phyloP scores from a whole-genome alignment of 2,329 filamentous ascomycete species.

The Emericellopsis atlantica region DNA sequence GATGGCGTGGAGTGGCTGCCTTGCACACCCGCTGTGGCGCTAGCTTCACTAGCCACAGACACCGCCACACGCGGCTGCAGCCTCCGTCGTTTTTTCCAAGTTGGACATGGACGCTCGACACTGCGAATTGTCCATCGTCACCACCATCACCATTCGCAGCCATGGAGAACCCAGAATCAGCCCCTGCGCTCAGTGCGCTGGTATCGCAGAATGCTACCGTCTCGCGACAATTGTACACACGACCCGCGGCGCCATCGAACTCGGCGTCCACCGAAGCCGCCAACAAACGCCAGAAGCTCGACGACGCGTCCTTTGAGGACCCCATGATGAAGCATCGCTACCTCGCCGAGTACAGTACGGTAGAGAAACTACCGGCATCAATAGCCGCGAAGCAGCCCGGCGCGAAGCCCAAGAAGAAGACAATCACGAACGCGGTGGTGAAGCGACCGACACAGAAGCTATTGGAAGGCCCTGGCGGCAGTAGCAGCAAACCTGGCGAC shows the following conservation, averaged over 20 bases:
- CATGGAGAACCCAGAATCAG: slow-evolving; percentile 20
- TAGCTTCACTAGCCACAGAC: slow-evolving; percentile 3
- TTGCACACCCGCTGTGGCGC: neutral
- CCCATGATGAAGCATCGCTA: slow-evolving; percentile 34
- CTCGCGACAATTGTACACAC: slow-evolving; percentile 18
- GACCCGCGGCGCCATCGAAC: slow-evolving; percentile 1
- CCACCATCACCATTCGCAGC: neutral
- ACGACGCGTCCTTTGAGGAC: slow-evolving; percentile 17
- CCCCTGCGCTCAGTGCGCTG: slow-evolving; percentile 15
- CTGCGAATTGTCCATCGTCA: neutral
- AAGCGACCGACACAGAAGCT: slow-evolving; percentile 18
- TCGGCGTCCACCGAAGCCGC: slow-evolving; percentile 9
- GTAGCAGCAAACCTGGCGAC: slow-evolving; percentile 5
- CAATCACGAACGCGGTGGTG: slow-evolving; percentile 1
- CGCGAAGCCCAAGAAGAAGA: slow-evolving; percentile 17
- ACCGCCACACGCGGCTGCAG: slow-evolving; percentile 16
- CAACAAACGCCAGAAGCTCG: slow-evolving; percentile 27
- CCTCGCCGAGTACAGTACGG: slow-evolving; percentile 62
- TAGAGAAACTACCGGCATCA: slow-evolving; percentile 63
- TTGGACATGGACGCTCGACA: slow-evolving; percentile 1
- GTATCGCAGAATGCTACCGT: slow-evolving; percentile 19
- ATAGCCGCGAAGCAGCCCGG: slow-evolving; percentile 69
- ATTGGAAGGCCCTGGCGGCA: slow-evolving; percentile 16
- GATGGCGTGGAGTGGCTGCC: neutral
- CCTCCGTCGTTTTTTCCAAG: neutral